Evolutionary conservation across 495 filamentous ascomycete species (phyloP), one percentile per base, ranked within the genome.

Genomic region (Tuber magnatum): DNA sequence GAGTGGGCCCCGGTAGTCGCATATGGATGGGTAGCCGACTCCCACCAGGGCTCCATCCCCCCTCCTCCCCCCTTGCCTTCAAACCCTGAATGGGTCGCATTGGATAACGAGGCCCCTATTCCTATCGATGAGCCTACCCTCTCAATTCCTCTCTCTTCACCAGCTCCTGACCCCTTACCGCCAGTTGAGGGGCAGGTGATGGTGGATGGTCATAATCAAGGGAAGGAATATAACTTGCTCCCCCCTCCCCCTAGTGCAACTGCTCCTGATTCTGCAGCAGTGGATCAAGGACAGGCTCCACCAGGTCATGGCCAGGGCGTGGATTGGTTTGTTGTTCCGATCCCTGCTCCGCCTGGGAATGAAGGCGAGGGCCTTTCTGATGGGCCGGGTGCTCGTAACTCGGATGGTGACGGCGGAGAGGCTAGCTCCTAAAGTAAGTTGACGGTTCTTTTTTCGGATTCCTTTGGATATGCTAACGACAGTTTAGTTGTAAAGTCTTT

Each of bases 271-370:
- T 65, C 56, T 20, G 56, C 28, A 32, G 56, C 14, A 1, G 32
- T 14, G 28, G 6, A 65, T 35, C 12, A 32, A 65, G 51, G 10
- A 61, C 51, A 65, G 28, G 28, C 3, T 18, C 32, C 3, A 12
- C 14, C 28, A 35, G 56, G 56, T 18, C 28, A 18, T 35, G 28
- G 28, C 16, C 28, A 65, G 10, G 28, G 56, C 0, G 14, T 65
- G 32, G 56, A 65, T 32, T 65, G 56, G 56, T 65, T 65, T 65
- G 28, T 65, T 20, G 56, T 65, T 35, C 56, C 56, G 56, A 65
- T 65, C 56, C 56, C 56, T 35, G 12, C 56, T 65, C 56, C 12
- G 4, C 56, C 28, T 65, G 28, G 14, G 14, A 20, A 18, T 18
- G 56, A 3, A 35, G 56, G 28, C 2, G 32, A 65, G 7, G 14